Evolutionary conservation across 192 early-diverging fungal species (phyloP), one percentile per base, ranked within the genome.

Genomic region (Cladochytrium replicatum): DNA sequence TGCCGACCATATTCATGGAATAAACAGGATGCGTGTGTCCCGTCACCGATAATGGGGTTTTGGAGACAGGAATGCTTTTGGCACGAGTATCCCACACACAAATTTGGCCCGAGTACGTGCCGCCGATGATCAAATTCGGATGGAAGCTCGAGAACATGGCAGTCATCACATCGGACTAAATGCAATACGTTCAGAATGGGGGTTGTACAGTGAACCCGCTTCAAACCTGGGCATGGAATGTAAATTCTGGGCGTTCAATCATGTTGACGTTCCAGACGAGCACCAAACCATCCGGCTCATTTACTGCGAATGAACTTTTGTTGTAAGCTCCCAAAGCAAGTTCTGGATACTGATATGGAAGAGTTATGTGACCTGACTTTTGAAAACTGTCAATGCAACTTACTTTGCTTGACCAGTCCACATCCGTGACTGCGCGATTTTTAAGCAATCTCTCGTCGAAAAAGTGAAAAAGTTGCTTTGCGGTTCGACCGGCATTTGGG

Each of bases 1-100:
- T 93, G 23, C 94, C 97, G 9, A 94, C 85, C 54, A 97, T 81
- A 29, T 74, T 70, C 52, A 97, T 71, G 1, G 86, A 78, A 50
- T 90, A 93, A 11, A 99, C 85, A 0, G 97, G 97, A 61, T 99
- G 93, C 4, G 97, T 93, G 60, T 99, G 97, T 4, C 94, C 93
- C 29, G 74, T 80, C 21, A 82, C 85, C 1, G 92, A 88, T 30
- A 97, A 77, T 37, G 94, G 89, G 3, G 97, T 90, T 64, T 93
- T 91, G 26, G 93, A 78, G 24, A 94, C 87, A 2, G 97, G 93
- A n/a, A 46, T 48, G 37, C 28, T 60, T 42, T 94, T 95, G 13
- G 89, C 75, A 22, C 97, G 80, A 32, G 77, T 97, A 66, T 99
- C 97, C 97, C 97, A 99, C 17, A 97, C 67, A 9, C 93, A 72